Conservation (phyloP, 176 grass and related monocot species). For the Phoenix dactylifera region DNA sequence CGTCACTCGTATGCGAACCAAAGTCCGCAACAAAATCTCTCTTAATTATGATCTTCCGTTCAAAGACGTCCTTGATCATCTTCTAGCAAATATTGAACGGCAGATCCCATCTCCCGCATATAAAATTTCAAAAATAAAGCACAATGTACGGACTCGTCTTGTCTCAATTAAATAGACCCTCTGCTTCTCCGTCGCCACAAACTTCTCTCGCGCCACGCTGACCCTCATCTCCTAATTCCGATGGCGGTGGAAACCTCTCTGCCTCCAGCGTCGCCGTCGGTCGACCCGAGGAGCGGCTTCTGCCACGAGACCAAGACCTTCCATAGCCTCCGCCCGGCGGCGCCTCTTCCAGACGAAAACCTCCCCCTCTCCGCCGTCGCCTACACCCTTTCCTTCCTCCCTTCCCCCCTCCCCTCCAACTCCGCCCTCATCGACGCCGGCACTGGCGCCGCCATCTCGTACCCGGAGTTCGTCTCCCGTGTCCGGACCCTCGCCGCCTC, state of each 20-base stretch:
- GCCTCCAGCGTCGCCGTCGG: background rate
- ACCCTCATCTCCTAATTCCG: no score
- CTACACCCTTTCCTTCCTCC: slow-evolving; percentile 37
- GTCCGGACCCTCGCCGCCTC: slow-evolving; percentile 37
- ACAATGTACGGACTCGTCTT: no score
- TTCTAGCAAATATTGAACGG: no score
- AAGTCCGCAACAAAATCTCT: no score
- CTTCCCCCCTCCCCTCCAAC: slow-evolving; percentile 29
- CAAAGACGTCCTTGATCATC: no score
- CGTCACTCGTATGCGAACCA: no score
- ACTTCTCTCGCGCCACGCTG: no score
- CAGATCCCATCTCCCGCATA: no score
- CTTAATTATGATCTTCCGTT: no score
- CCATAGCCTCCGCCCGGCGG: slow-evolving; percentile 41
- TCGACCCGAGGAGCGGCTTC: slow-evolving; percentile 48
- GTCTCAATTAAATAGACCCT: no score
- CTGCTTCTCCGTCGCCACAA: no score
- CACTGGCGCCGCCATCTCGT: slow-evolving; percentile 45
- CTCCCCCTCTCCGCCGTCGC: slow-evolving; percentile 38
- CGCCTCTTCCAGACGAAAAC: slow-evolving; percentile 26
- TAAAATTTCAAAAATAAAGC: no score
- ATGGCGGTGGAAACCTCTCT: background rate
- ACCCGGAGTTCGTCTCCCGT: slow-evolving; percentile 40
- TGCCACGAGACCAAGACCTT: slow-evolving; percentile 36
- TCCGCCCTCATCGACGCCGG: slow-evolving; percentile 40